Conservation (phyloP, 148 eudicot species). For the Dysphania ambrosioides region DNA sequence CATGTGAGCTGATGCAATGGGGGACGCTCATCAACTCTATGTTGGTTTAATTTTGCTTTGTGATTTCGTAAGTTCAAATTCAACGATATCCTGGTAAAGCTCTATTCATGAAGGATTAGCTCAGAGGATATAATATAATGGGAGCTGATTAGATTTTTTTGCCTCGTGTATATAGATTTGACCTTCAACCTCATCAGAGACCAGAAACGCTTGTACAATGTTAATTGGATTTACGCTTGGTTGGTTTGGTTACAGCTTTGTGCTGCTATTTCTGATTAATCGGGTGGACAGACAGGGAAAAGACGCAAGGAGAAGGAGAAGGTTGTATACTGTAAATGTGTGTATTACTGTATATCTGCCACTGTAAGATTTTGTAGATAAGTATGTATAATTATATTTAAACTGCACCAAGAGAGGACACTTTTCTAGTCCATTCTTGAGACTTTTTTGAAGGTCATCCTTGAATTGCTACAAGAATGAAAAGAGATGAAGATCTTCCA, state of each 20-base stretch:
- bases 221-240: background rate
- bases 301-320: background rate
- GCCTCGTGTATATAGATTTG: background rate
- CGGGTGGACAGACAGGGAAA: background rate
- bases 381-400: slow-evolving; percentile 19
- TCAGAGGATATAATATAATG: background rate
- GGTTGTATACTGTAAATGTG: slow-evolving; percentile 25
- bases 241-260: slow-evolving; percentile 14
- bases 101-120: background rate
- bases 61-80: background rate
- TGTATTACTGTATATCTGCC: slow-evolving; percentile 14
- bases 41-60: background rate
- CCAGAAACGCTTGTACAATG: background rate
- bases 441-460: too few species aligned
- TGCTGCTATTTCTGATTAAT: slow-evolving; percentile 9
- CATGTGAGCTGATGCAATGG: background rate
- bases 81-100: background rate
- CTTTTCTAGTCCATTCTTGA: background rate
- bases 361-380: slow-evolving; percentile 28
- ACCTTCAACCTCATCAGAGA: slow-evolving; percentile 2
- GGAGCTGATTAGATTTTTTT: slow-evolving; percentile 3
- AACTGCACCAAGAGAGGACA: slow-evolving; percentile 1
- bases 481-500: too few species aligned
- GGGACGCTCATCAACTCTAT: background rate
- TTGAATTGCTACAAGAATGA: too few species aligned